Percentiles rank a stretch among this genome's conserved stretches.
Conservation (phyloP, 495 filamentous ascomycete species). For the Talaromyces adpressus region DNA sequence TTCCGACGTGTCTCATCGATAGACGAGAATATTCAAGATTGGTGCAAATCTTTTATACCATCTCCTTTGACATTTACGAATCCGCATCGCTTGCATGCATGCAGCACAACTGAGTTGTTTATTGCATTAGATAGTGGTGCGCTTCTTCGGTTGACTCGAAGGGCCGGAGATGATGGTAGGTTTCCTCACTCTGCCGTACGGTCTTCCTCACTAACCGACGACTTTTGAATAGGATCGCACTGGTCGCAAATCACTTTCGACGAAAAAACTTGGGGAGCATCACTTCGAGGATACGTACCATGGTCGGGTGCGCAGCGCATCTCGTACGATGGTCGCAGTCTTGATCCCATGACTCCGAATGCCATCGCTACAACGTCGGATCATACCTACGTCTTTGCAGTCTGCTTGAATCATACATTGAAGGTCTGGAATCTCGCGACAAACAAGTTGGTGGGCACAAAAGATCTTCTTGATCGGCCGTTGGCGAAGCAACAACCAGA, state of each 20-base stretch:
- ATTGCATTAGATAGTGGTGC: conserved; percentile 78
- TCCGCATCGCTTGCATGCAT: conserved; percentile 74
- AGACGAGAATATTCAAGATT: conserved; percentile 63
- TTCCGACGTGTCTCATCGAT: conserved; percentile 60
- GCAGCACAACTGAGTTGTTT: conserved; percentile 64
- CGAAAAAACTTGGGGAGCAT: conserved; percentile 69
- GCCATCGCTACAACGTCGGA: conserved; percentile 59
- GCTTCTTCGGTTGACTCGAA: conserved; percentile 63
- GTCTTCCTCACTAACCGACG: conserved; percentile 4
- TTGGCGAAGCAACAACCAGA: conserved; percentile 49
- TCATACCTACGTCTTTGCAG: conserved; percentile 68
- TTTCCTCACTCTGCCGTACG: neutral
- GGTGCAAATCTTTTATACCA: conserved; percentile 67
- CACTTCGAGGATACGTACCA: conserved; percentile 62
- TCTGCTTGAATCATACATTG: conserved; percentile 79
- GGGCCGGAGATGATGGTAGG: conserved; percentile 60
- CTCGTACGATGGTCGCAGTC: conserved; percentile 53
- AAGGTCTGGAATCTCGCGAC: conserved; percentile 76
- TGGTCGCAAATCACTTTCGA: conserved; percentile 79
- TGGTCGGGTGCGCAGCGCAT: conserved; percentile 62
- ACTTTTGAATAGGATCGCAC: conserved; percentile 36
- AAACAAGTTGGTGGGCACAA: conserved; percentile 62
- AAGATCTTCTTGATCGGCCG: conserved; percentile 59
- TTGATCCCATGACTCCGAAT: conserved; percentile 58
- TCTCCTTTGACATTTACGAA: conserved; percentile 67